phyloP scores from a whole-genome alignment of 306 rosid genomes.

The Geum urbanum region DNA sequence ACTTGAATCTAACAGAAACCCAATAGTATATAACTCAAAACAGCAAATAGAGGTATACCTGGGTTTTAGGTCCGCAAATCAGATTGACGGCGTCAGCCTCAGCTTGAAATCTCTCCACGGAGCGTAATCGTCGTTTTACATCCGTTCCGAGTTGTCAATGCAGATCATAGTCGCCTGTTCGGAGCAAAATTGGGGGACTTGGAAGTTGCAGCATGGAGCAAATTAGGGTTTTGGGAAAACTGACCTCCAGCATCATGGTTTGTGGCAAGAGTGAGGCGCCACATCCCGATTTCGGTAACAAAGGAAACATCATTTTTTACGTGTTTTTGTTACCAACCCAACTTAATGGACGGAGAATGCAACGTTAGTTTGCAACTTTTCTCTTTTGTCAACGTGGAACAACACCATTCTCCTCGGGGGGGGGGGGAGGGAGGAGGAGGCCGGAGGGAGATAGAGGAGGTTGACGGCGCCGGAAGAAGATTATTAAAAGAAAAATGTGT shows the following conservation, averaged over 20 bases:
- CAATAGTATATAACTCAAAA: no score
- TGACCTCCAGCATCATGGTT: conserved; percentile 47
- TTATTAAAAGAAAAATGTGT: background rate
- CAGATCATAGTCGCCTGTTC: conserved; percentile 90
- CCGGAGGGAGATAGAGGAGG: no score
- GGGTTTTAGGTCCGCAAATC: conserved; percentile 96
- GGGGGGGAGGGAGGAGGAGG: no score
- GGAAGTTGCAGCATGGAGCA: background rate
- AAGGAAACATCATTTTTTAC: no score
- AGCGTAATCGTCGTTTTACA: conserved; percentile 84
- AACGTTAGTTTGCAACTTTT: no score
- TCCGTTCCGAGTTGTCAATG: conserved; percentile 94
- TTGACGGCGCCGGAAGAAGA: no score
- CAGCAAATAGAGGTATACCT: conserved; percentile 36
- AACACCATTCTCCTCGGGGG: no score
- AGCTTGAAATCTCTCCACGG: conserved; percentile 88
- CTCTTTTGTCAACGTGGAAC: no score
- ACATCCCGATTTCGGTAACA: no score
- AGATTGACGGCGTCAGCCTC: conserved; percentile 83
- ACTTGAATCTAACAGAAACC: background rate
- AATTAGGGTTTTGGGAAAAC: conserved; percentile 15
- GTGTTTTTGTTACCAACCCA: no score
- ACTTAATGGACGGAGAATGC: no score
- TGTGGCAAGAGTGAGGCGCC: no score
- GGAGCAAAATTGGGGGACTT: background rate